Evolutionary conservation across 2,329 filamentous ascomycete species (phyloP), one percentile per base, ranked within the genome.

Genomic region (Penicillium sp.): DNA sequence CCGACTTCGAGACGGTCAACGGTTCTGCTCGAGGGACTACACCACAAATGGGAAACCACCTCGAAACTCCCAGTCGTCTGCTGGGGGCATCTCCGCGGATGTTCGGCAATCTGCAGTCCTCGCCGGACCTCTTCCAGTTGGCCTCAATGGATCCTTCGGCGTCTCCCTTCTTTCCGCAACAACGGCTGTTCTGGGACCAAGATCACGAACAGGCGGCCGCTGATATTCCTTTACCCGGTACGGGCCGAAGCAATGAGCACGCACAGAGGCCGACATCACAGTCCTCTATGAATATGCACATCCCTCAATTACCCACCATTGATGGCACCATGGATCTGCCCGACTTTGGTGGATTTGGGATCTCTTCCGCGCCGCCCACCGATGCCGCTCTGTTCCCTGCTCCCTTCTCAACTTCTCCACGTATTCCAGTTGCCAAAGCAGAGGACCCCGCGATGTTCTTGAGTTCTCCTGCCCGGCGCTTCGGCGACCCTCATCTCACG

Each of bases 161-260:
- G 9, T 81, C 81, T n/a, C 81, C 82, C 24, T 75, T 79, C 44
- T 78, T 81, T 55, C 78, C 81, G 28, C 81, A 84, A 46, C 72
- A 79, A 35, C 73, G 76, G 46, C 65, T 81, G 18, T 76, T 81
- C 50, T 79, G 76, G 74, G 76, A 79, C 41, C 65, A 74, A 47
- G 69, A 70, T 69, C 63, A 11, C 61, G 63, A 25, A 20, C 61
- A 60, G 2, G 10, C 8, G 27, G 51, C 9, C 27, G 50, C 35
- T 38, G 58, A 59, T 10, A 16, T 61, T 10, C 60, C 61, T 18
- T 40, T 61, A 10, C 54, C 56, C 7, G 49, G 39, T 30, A 48
- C 47, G 5, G 57, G 48, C 10, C 54, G 46, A 14, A 57, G 50
- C 44, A 47, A 53, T 20, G 60, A 66, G 48, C 54, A 60, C 31